Conservation (phyloP, 306 rosid species). For the Echinosophora koreensis region DNA sequence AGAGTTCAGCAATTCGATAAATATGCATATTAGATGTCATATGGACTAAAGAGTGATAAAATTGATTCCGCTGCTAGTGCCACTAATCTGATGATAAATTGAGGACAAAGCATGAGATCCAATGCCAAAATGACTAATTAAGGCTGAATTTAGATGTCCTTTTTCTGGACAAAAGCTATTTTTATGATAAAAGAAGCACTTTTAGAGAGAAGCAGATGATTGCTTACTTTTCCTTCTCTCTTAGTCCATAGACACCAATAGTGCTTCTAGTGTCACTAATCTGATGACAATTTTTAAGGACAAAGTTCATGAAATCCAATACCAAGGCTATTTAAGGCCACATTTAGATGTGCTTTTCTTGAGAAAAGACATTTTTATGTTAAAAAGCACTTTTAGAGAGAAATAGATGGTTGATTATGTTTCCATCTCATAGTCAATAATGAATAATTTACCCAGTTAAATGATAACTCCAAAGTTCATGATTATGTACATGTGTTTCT, state of each 20-base stretch:
- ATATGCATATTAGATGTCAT: neutral
- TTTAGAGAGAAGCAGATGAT: neutral
- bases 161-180: neutral
- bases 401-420: neutral
- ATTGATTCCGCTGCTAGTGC: neutral
- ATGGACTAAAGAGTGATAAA: constrained; percentile 1
- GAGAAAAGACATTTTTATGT: neutral
- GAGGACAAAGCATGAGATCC: neutral
- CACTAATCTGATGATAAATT: constrained; percentile 14
- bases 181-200: neutral
- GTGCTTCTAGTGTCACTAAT: constrained; percentile 2
- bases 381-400: neutral
- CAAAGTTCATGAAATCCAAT: constrained; percentile 17
- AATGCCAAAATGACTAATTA: constrained; percentile 13
- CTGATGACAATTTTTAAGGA: constrained; percentile 13
- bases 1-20: neutral
- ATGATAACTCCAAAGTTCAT: constrained; percentile 28
- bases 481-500: constrained; percentile 14
- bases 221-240: neutral
- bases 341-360: neutral
- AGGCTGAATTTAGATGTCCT: neutral
- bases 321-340: neutral
- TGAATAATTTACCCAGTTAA: constrained; percentile 9
- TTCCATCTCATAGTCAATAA: neutral
- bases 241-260: neutral